These are phyloP conservation scores for Ophiostoma perfectum DNA, from an alignment of 2,329 filamentous ascomycete genomes.

Conservation along the genomic window DNA sequence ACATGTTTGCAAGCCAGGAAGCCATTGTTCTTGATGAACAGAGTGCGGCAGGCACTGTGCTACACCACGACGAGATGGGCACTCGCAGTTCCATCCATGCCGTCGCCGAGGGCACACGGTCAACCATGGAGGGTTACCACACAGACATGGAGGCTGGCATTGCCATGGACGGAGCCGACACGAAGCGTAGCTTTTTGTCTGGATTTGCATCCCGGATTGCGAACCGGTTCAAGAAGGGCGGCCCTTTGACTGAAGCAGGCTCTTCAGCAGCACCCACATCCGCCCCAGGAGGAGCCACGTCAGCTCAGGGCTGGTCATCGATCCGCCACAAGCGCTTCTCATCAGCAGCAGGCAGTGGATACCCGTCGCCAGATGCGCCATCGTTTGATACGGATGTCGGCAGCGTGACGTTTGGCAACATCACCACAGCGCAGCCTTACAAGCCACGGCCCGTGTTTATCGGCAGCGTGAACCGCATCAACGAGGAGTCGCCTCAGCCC, in stretches of 20 bases:
- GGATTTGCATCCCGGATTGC: slow-evolving; percentile 19
- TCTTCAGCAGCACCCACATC: not conserved
- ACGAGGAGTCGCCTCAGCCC: slow-evolving; percentile 21
- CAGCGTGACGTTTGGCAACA: slow-evolving; percentile 24
- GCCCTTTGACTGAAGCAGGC: not conserved
- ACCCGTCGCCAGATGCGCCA: slow-evolving; percentile 20
- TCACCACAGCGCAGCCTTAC: slow-evolving; percentile 26
- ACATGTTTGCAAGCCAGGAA: slow-evolving; percentile 20
- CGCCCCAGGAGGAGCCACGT: not conserved
- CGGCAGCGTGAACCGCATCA: slow-evolving; percentile 22
- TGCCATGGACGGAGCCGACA: not conserved
- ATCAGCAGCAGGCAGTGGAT: slow-evolving; percentile 7
- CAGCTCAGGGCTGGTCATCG: not conserved
- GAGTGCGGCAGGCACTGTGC: not conserved
- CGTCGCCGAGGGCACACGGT: slow-evolving; percentile 16
- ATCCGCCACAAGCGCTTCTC: slow-evolving; percentile 14
- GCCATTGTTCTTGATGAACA: slow-evolving; percentile 21
- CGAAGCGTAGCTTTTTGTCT: slow-evolving; percentile 15
- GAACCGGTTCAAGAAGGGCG: slow-evolving; percentile 16
- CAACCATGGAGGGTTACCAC: slow-evolving; percentile 9
- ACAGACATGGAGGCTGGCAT: not conserved
- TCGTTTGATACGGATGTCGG: slow-evolving; percentile 26
- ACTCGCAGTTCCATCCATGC: slow-evolving; percentile 6
- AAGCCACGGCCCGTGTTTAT: slow-evolving; percentile 26
- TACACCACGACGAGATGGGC: slow-evolving; percentile 2